Evolutionary conservation across 768 basidiomycete species (phyloP), one percentile per base, ranked within the genome.

Genomic region (Pulveroboletus sp.): DNA sequence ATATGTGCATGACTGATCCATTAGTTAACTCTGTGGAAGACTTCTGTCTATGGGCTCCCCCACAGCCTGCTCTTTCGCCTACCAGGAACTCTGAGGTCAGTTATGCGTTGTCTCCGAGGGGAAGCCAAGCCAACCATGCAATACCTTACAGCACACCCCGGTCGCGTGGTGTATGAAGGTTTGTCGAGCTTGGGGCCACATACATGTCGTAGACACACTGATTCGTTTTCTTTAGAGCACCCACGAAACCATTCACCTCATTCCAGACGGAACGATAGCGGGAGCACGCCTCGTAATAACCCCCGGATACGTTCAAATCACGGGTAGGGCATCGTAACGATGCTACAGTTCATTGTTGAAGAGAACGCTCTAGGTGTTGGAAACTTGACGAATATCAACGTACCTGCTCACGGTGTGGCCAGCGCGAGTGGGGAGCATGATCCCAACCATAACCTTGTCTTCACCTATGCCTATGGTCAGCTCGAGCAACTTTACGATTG

Each of bases 241-340:
- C 33, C 75, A 80, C 42, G 86, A 85, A 28, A 76, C 79, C 13
- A 21, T 4, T 21, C 81, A 81, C 43, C 62, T 85, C 57, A 86
- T 91, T 54, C 89, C 86, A 10, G 78, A 81, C 46, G 89, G 84
- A 28, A 69, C 82, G n/a, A 79, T 89, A 58, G 73, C 70, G 1
- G 82, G 82, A 44, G 84, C 79, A 15, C 85, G 84, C 61, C 79
- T 87, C 62, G 74, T 88, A 5, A 73, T 79, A 54, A 87, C 88
- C 0, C 82, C 85, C n/a, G 82, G 84, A 63, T 89, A 81, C 63
- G 73, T 88, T 31, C 86, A 86, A 59, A 69, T 89, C 47, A 82
- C 81, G 35, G 89, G 84, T 72, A 46, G 33, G 63, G 51, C 13
- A 21, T 43, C 44, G 2, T 26, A 14, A 6, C 51, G 55, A 9